These are phyloP conservation scores for Daedalea quercina DNA, from an alignment of 768 basidiomycete species.

Conservation along the genomic window DNA sequence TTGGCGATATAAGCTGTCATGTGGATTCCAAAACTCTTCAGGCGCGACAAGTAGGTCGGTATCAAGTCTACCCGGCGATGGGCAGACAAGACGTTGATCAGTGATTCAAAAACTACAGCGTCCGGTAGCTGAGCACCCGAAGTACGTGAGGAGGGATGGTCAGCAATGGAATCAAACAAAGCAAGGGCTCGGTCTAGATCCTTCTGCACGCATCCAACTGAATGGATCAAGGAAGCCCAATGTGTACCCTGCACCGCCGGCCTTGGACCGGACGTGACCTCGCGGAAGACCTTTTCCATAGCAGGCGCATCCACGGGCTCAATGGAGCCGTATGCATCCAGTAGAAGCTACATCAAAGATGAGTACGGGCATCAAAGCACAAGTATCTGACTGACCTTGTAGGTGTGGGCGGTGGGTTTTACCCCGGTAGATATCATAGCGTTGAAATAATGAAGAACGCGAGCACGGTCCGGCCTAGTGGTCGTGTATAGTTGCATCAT, in stretches of 20 bases:
- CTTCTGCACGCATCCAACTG: conserved; percentile 74
- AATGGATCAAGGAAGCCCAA: conserved; percentile 84
- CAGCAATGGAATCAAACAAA: conserved; percentile 69
- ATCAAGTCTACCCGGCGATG: conserved; percentile 76
- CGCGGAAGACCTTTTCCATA: conserved; percentile 66
- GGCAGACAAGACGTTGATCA: conserved; percentile 81
- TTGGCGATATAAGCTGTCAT: conserved; percentile 97
- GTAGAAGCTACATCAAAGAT: conserved; percentile 51
- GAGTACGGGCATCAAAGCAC: conserved; percentile 6
- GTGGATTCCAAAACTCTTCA: conserved; percentile 59
- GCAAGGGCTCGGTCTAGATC: conserved; percentile 71
- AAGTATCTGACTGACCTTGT: conserved; percentile 57
- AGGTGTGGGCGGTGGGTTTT: conserved; percentile 82
- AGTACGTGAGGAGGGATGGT: conserved; percentile 37
- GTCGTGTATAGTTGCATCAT: conserved; percentile 97
- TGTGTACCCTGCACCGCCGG: conserved; percentile 54
- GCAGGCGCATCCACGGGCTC: conserved; percentile 70
- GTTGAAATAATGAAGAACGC: conserved; percentile 70
- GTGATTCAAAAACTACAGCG: conserved; percentile 82
- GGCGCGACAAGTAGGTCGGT: conserved; percentile 54
- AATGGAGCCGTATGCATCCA: conserved; percentile 84
- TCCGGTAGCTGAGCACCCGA: conserved; percentile 47
- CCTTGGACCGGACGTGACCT: conserved; percentile 40
- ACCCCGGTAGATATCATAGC: conserved; percentile 56
- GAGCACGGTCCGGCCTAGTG: conserved; percentile 80